A percentile compares a stretch with the other conserved stretches of the same genome.
Evolutionary conservation across 345 rosid genomes (phyloP).

Genomic region (Reutealis trisperma): DNA sequence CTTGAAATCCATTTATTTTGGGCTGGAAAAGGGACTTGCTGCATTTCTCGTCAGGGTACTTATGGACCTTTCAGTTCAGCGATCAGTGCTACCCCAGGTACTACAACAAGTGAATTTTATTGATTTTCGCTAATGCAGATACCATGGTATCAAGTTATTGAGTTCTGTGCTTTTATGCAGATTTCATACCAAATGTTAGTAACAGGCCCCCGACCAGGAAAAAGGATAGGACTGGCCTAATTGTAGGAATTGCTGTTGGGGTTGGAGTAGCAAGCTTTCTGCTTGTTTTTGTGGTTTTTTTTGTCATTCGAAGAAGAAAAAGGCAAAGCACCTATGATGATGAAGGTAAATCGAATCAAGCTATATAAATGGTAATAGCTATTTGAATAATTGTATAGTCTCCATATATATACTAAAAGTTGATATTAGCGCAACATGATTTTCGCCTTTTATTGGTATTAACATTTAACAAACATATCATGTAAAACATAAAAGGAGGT

Average conservation of each 20-base stretch:
- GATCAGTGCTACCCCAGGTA: conserved; percentile 64
- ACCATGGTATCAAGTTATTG: conserved; percentile 5
- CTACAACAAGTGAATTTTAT: not conserved
- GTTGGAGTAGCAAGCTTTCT: conserved; percentile 42
- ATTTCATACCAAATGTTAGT: conserved; percentile 69
- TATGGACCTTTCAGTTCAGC: conserved; percentile 47
- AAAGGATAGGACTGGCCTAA: conserved; percentile 44
- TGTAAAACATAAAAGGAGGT: not conserved
- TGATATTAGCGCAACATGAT: not conserved
- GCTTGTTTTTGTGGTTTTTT: conserved; percentile 32
- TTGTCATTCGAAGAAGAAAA: conserved; percentile 43
- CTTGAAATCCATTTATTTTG: conserved; percentile 39
- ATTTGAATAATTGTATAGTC: not conserved
- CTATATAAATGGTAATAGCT: not conserved
- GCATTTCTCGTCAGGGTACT: conserved; percentile 28
- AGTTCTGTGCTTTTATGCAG: conserved; percentile 38
- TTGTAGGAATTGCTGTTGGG: conserved; percentile 60
- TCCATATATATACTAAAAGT: too few species aligned
- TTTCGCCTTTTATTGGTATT: not conserved
- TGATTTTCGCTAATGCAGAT: not conserved
- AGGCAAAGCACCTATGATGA: conserved; percentile 38
- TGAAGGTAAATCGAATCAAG: conserved; percentile 49
- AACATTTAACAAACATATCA: not conserved
- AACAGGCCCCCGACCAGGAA: conserved; percentile 45
- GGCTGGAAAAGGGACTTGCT: conserved; percentile 45